Percentiles rank a stretch among this genome's conserved stretches.
These are phyloP conservation scores for Allium sativum DNA, from an alignment of 106 monocot genomes.

Conservation along the genomic window DNA sequence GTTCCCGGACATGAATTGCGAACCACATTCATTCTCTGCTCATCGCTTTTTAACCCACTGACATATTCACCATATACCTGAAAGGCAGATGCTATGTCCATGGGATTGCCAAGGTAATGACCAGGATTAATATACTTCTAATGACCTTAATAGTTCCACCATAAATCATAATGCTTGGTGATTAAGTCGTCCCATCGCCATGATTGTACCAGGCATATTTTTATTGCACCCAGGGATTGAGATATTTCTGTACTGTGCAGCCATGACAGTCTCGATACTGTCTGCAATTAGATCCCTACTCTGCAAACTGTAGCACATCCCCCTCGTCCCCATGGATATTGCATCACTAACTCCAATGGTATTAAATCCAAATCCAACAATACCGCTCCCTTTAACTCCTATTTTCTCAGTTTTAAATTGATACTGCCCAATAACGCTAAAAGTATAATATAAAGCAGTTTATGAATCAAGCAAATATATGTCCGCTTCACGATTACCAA, in stretches of 20 bases:
- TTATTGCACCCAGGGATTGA: constrained; percentile 98
- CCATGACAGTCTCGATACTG: constrained; percentile 92
- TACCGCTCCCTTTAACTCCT: constrained; percentile 67
- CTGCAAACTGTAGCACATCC: constrained; percentile 95
- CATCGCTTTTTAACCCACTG: constrained; percentile 81
- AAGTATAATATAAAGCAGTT: too few relatives aligned
- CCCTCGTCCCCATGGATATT: constrained; percentile 93
- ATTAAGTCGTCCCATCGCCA: constrained; percentile 99
- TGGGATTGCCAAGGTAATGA: constrained; percentile 58
- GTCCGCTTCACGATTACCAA: too few relatives aligned
- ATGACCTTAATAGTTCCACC: constrained; percentile 96
- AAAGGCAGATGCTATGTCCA: constrained; percentile 93
- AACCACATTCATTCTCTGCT: constrained; percentile 64
- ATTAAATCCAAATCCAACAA: constrained; percentile 86
- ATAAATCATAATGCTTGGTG: constrained; percentile 93
- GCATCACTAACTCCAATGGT: constrained; percentile 95
- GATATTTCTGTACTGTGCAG: constrained; percentile 88
- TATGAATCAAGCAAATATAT: too few relatives aligned
- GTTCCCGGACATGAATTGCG: constrained; percentile 97
- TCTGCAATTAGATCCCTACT: constrained; percentile 91
- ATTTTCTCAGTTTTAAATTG: too few relatives aligned
- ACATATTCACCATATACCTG: constrained; percentile 96
- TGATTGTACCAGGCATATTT: constrained; percentile 99
- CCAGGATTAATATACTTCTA: constrained; percentile 27
- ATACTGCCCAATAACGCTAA: too few relatives aligned